Evolutionary conservation across 805 yeast species (phyloP).

Genomic region (Yarrowia sp.): DNA sequence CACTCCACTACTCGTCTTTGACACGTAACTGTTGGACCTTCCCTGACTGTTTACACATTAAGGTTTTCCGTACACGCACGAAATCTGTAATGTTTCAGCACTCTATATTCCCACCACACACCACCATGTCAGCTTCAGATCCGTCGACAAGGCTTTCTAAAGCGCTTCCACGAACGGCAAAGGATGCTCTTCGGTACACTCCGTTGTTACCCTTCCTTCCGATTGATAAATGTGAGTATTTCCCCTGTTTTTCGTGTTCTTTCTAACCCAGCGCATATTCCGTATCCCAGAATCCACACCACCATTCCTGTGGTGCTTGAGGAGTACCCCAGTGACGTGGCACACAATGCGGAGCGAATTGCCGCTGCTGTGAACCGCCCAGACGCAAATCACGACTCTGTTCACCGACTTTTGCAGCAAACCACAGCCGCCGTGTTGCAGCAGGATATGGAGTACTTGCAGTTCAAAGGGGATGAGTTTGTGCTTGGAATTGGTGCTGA

Average conservation of each 20-base stretch:
- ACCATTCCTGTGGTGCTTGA: constrained; percentile 17
- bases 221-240: not conserved
- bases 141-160: not conserved
- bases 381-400: not conserved
- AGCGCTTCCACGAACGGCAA: not conserved
- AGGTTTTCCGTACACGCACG: not conserved
- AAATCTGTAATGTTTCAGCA: not conserved
- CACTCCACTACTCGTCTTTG: too few species aligned
- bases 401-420: not conserved
- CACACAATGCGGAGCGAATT: not conserved
- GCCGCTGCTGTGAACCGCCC: constrained; percentile 1
- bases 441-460: constrained; percentile 8
- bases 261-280: constrained; percentile 8
- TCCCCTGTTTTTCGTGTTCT: not conserved
- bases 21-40: too few species aligned
- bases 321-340: constrained; percentile 7
- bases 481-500: not conserved
- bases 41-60: not conserved
- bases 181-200: not conserved
- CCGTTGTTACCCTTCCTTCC: not conserved
- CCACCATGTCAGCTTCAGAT: not conserved
- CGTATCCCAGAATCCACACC: not conserved
- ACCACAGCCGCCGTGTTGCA: not conserved
- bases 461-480: constrained; percentile 1
- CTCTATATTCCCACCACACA: not conserved